Evolutionary conservation across 1,284 basidiomycete species (phyloP), one percentile per base, ranked within the genome.

Genomic region (Sporisorium graminicola): DNA sequence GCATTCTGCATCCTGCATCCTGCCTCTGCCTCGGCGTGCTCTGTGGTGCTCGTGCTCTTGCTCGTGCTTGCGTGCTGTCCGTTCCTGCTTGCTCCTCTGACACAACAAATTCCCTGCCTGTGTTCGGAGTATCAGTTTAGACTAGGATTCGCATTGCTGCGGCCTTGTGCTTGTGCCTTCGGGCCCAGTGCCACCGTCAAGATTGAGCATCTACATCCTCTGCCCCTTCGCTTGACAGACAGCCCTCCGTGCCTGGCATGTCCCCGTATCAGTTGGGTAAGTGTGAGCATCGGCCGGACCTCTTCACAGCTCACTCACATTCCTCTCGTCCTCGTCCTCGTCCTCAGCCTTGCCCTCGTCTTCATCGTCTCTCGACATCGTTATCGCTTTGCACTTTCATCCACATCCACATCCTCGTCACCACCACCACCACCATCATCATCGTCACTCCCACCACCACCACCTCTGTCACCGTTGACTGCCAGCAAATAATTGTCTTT

Each of bases 171-270:
- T 35, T 12, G 12, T 33, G 27, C 16, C 20, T 37, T 20, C 26
- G 27, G 42, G 40, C 26, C 54, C 51, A 9, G 35, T 55, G 43
- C 65, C 50, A 47, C 52, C 33, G 27, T 33, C 35, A 20, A 63
- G 35, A 58, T 70, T 70, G 61, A 64, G 61, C 67, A 70, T 70
- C 67, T 70, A 70, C 67, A 31, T n/a, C 9, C 24, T 26, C 47
- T 42, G 4, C 40, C 40, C n/a, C n/a, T 43, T 43, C 14, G 18
- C 40, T n/a, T 5, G n/a, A 43, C 9, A 13, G 35, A 37, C 35
- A 33, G 24, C 31, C 18, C 9, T 37, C 29, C 52, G 51, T 61
- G 35, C 57, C 58, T 51, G 13, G 47, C 33, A 55, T 22, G 31
- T 33, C 29, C 27, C 43, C 27, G 31, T 42, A 42, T 58, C 43